Evolutionary conservation across 1,284 basidiomycete genomes (phyloP), one percentile per base, ranked within the genome.

Genomic region (Ganoderma meredithae): DNA sequence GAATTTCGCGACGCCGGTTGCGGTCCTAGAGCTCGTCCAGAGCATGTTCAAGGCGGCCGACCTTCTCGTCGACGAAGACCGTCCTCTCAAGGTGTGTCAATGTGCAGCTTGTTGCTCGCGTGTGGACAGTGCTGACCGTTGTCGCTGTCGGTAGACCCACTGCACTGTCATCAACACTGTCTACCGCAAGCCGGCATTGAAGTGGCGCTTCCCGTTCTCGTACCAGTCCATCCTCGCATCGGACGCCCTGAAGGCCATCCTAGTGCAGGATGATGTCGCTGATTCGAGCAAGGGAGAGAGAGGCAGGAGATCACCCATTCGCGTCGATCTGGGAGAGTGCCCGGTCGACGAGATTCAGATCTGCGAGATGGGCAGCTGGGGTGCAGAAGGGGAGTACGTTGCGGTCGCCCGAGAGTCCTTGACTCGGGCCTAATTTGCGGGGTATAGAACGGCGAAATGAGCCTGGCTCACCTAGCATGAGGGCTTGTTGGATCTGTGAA

Each of bases 91-190:
- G 80, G 90, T 90, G 64, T 8, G 80, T 1, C 13, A 7, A 36
- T 36, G 1, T 22, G 8, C 72, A 17, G 15, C n/a, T n/a, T 31
- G 17, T 43, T 55, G 60, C 4, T 13, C 15, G 25, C 9, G 52
- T 55, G 41, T 2, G 53, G 47, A 10, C 59, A 36, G 43, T 25
- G 58, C 66, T 65, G 53, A 65, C 49, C 41, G 17, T 13, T 4
- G 22, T 58, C 41, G 17, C 6, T 4, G 22, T 58, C 36, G 17
- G 65, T 62, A 91, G 90, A 79, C 92, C 17, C 91, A 92, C 71
- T 92, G 90, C 77, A 92, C 91, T 0, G 75, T 92, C 27, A 74
- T 91, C 67, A 91, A 91, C 73, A 88, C 90, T 0, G 82, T 80
- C 40, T 80, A 90, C 74, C 86, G 90, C 64, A 84, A 81, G 71